Base-by-base conservation (phyloP, 2,329 filamentous ascomycete species). In the Penicillium sp. region DNA sequence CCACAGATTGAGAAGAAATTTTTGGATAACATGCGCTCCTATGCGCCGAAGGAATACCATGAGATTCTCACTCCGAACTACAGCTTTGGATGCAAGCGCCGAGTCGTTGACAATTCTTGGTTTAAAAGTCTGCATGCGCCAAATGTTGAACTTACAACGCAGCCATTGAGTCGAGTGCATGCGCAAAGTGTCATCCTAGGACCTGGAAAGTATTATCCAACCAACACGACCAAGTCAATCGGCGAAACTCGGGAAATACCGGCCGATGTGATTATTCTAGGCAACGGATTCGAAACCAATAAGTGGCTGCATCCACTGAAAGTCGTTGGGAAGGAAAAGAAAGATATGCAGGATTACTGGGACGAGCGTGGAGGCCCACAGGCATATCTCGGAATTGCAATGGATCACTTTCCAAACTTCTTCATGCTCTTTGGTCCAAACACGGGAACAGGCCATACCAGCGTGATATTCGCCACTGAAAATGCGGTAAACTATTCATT, bases 401-500 rank as follows among this genome's bases (percentile, higher is more conserved):
- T 88, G 70, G 82, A 83, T 61, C 82, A 81, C 0, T 88, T 87
- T 64, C 86, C 86, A 2, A 89, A 89, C 66, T 85, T 88, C 65
- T 88, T 88, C 72, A 77, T 87, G 55, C 71, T 88, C 0, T 80
- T 86, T 42, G 86, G 86, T 0, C 86, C 86, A 0, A 89, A 89
- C 66, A 82, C 84, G 0, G 78, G 77, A 0, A 88, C 86, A 0
- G 87, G 86, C 0, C 86, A 89, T 68, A 83, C 78, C 0, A 84
- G 81, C 13, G 82, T 86, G 10, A 80, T 88, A 46, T 78, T 88
- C 65, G 82, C 85, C 0, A 77, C 78, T 4, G 86, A 89, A 63
- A 88, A 88, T 67, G 81, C 81, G 66, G 75, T 87, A 62, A 83
- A 86, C 58, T 87, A 83, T 67, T 79, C 81, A 0, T 67, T 89